These are phyloP conservation scores for Clitopilus passeckerianus DNA, from an alignment of 768 basidiomycete species.

Conservation along the genomic window DNA sequence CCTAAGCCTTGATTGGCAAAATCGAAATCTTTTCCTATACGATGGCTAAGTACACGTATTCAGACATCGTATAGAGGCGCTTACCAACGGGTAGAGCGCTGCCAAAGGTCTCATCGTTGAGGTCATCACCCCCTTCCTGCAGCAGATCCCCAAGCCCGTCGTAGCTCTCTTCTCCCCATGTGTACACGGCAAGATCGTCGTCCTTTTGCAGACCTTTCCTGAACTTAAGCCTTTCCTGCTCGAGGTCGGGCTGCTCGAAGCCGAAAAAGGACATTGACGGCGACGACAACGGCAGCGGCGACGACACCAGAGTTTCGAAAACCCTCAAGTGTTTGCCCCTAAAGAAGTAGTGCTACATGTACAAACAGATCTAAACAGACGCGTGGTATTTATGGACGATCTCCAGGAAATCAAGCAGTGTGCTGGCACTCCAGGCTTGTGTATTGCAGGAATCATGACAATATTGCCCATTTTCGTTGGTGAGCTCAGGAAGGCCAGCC, in stretches of 20 bases:
- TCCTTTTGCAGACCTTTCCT: slow-evolving; percentile 46
- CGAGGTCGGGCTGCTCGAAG: slow-evolving; percentile 57
- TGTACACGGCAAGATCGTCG: slow-evolving; percentile 87
- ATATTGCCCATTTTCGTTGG: slow-evolving; percentile 77
- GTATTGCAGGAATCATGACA: slow-evolving; percentile 89
- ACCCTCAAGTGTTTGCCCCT: slow-evolving; percentile 7
- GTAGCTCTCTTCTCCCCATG: slow-evolving; percentile 88
- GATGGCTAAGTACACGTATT: slow-evolving; percentile 9
- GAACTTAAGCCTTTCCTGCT: slow-evolving; percentile 58
- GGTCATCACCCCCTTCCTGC: slow-evolving; percentile 85
- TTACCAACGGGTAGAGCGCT: slow-evolving; percentile 64
- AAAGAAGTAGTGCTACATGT: slow-evolving; percentile 8
- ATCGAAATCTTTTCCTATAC: slow-evolving; percentile 86
- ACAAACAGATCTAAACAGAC: slow-evolving; percentile 5
- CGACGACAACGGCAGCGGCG: slow-evolving; percentile 20
- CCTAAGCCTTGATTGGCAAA: slow-evolving; percentile 50
- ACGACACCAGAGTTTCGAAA: slow-evolving; percentile 2
- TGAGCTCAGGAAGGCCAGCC: slow-evolving; percentile 92
- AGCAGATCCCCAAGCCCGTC: slow-evolving; percentile 87
- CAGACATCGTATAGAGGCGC: slow-evolving; percentile 19
- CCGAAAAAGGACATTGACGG: slow-evolving; percentile 79
- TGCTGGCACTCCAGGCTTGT: slow-evolving; percentile 96
- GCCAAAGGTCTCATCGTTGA: slow-evolving; percentile 98
- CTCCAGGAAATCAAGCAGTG: slow-evolving; percentile 84
- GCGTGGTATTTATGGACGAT: slow-evolving; percentile 46